Conservation (phyloP, 352 stramenopile species). For the Peronospora farinosa region DNA sequence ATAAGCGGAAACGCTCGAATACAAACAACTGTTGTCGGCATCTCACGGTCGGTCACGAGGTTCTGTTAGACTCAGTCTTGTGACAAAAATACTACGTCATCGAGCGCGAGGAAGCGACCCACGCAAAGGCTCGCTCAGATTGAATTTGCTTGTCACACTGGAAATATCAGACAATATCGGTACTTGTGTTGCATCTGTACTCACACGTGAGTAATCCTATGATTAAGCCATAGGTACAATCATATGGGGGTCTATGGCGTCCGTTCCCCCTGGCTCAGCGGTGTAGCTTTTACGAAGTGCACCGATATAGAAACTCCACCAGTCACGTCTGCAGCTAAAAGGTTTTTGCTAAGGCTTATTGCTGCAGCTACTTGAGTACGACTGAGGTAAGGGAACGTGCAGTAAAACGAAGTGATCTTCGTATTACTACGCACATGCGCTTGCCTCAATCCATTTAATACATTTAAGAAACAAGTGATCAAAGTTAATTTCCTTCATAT, state of each 20-base stretch:
- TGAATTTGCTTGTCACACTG: conserved; percentile 48
- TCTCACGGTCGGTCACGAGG: conserved; percentile 21
- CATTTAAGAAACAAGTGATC: neutral
- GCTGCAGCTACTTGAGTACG: too few species aligned
- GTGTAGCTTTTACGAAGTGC: conserved; percentile 20
- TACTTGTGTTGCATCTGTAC: conserved; percentile 61
- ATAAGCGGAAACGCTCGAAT: conserved; percentile 20
- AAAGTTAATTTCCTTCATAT: neutral
- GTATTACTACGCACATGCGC: too few species aligned
- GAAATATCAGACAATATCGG: conserved; percentile 74
- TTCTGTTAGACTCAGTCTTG: conserved; percentile 49
- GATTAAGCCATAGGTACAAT: conserved; percentile 52
- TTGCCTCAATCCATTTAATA: too few species aligned
- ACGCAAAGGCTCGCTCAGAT: conserved; percentile 43
- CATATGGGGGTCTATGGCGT: conserved; percentile 38
- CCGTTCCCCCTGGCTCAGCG: conserved; percentile 51
- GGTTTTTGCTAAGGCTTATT: too few species aligned
- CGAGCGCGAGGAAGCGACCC: conserved; percentile 33
- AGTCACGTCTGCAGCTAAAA: neutral
- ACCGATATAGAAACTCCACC: conserved; percentile 5
- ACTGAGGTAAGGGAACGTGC: conserved; percentile 10
- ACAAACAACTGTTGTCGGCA: conserved; percentile 15
- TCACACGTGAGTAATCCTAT: conserved; percentile 39
- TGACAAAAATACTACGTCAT: too few species aligned
- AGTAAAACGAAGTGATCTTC: too few species aligned